These are phyloP conservation scores for Thymus mandschuricus DNA, from an alignment of 257 asterid species.

Conservation along the genomic window DNA sequence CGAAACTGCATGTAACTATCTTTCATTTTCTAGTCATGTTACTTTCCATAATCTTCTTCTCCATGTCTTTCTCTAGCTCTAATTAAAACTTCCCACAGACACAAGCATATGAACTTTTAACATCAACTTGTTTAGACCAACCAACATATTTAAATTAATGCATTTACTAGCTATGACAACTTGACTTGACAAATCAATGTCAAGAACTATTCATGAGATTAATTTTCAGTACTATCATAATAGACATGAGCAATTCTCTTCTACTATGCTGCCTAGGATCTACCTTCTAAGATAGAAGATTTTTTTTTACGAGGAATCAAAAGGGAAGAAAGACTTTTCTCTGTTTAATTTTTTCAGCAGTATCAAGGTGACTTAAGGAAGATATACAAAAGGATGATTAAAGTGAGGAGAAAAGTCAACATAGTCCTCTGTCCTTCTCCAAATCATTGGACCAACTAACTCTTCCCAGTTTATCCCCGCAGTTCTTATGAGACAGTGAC, in stretches of 20 bases:
- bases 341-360: not conserved
- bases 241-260: no score
- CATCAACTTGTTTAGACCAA: conserved; percentile 23
- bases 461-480: not conserved
- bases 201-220: not conserved
- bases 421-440: not conserved
- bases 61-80: not conserved
- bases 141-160: conserved; percentile 20
- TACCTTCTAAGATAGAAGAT: no score
- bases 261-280: no score
- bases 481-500: not conserved
- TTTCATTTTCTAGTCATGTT: conserved; percentile 1
- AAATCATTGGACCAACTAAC: not conserved
- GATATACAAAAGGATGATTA: not conserved
- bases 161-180: conserved; percentile 26
- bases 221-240: not conserved
- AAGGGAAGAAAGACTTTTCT: no score
- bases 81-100: not conserved
- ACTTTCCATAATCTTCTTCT: not conserved
- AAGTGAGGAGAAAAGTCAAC: not conserved
- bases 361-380: not conserved
- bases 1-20: not conserved
- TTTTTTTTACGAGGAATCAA: not conserved
- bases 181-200: conserved; percentile 30
- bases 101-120: not conserved